Evolutionary conservation across 148 eudicot species (phyloP), one percentile per base, ranked within the genome.

Genomic region (Linanthus parryae): DNA sequence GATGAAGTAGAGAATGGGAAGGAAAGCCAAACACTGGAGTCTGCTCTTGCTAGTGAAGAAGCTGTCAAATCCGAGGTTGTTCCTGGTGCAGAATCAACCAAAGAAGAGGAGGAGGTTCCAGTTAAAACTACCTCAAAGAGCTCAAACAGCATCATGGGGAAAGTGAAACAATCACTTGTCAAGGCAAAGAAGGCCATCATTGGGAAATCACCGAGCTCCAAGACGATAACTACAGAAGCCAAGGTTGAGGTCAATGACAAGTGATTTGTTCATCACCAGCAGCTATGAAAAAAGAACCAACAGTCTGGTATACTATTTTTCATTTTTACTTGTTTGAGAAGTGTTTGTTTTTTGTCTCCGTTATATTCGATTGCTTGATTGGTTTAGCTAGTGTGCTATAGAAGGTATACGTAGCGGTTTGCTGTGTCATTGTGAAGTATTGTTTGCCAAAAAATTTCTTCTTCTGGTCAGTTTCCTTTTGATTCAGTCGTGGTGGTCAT

Each of bases 101-200:
- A 33, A 11, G 45, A 15, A 12, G 63, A 26, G 22, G 54, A 21
- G 55, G 63, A 58, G 58, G 25, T 35, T 7, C 16, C 61, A 0
- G 27, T 22, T 19, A 79, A 78, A 17, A 66, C 69, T 61, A 52
- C 65, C 2, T 65, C 67, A 39, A 85, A 90, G 52, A 72, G 67
- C 40, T 84, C 94, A 12, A 67, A 68, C 50, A 83, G 57, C 45
- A 64, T 91, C 18, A 42, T 91, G 14, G 66, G 91, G 29, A 91
- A 86, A 71, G 74, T 91, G 68, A 91, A 86, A 64, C 77, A 78
- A 48, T 83, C 98, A 0, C 67, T 91, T 3, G 89, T 81, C 16
- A 91, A 91, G 85, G 95, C 87, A 1, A 91, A 79, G 71, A 91
- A 83, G 63, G 95, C 87, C 1, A 73, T 91, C 39, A 77, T 69